Conservation (phyloP, 169 alveolate species). For the Eimeria maxima region DNA sequence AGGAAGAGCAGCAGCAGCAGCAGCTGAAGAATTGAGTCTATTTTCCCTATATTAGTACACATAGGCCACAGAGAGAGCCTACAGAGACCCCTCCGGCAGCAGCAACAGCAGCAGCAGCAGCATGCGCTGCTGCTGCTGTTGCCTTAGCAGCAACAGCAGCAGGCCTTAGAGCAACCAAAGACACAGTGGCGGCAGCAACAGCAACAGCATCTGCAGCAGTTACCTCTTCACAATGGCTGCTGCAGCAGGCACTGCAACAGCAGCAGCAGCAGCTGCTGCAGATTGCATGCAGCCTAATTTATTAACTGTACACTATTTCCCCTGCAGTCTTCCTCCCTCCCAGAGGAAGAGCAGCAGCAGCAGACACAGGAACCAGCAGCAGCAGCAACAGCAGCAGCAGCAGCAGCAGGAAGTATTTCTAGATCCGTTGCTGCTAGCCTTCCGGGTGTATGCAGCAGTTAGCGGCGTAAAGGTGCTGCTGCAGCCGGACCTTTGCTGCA, state of each 20-base stretch:
- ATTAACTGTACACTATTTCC: neutral
- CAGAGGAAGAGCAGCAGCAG: neutral
- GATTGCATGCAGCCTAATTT: neutral
- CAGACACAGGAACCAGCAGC: neutral
- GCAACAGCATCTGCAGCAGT: neutral
- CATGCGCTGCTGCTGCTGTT: no score
- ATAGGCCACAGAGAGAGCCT: no score
- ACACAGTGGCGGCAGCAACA: no score
- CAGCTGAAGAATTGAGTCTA: no score
- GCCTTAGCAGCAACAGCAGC: no score
- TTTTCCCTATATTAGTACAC: no score
- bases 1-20: no score
- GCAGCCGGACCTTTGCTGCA: slow-evolving; percentile 26
- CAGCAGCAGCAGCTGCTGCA: no score
- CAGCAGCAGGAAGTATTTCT: neutral
- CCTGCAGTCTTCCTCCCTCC: neutral
- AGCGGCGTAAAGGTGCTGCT: slow-evolving; percentile 6
- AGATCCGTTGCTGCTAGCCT: slow-evolving; percentile 5
- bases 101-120: no score
- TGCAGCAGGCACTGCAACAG: neutral
- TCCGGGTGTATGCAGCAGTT: slow-evolving; percentile 7
- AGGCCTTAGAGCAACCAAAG: no score
- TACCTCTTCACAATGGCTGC: no score
- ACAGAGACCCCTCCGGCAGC: no score
- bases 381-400: slow-evolving; percentile 38